Evolutionary conservation across 106 monocot genomes (phyloP).

Genomic region (Apostasia ramifera): DNA sequence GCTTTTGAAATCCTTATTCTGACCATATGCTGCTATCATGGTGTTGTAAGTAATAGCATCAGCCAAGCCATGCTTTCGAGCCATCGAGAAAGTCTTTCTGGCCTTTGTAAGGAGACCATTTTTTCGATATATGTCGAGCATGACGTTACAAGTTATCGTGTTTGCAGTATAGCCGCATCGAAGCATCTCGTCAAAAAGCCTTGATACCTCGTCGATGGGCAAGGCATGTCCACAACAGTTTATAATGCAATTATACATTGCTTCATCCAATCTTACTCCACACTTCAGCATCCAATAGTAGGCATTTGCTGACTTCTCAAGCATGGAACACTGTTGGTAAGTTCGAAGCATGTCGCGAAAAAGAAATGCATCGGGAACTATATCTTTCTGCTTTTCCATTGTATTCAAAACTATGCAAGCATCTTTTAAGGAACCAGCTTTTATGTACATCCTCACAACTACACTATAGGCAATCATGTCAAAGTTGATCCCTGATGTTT

Average conservation of each 20-base stretch:
- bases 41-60: conserved; percentile 93
- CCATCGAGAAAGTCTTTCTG: conserved; percentile 58
- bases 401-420: conserved; percentile 67
- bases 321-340: conserved; percentile 67
- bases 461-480: conserved; percentile 91
- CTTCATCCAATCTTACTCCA: conserved; percentile 56
- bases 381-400: conserved; percentile 65
- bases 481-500: conserved; percentile 35
- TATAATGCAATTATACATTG: conserved; percentile 87
- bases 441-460: conserved; percentile 83
- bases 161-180: conserved; percentile 42
- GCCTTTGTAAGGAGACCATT: conserved; percentile 68
- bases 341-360: conserved; percentile 88
- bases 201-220: conserved; percentile 86
- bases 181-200: conserved; percentile 84
- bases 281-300: conserved; percentile 73
- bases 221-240: conserved; percentile 85
- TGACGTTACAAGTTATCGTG: conserved; percentile 73
- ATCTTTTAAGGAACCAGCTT: conserved; percentile 50
- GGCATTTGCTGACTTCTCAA: conserved; percentile 50
- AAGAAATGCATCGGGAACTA: conserved; percentile 72
- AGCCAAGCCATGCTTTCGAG: conserved; percentile 52
- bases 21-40: conserved; percentile 67
- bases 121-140: conserved; percentile 84
- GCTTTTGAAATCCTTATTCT: conserved; percentile 44